These are phyloP conservation scores for Hymenoscyphus scutula DNA, from an alignment of 2,329 filamentous ascomycete species.

Conservation along the genomic window DNA sequence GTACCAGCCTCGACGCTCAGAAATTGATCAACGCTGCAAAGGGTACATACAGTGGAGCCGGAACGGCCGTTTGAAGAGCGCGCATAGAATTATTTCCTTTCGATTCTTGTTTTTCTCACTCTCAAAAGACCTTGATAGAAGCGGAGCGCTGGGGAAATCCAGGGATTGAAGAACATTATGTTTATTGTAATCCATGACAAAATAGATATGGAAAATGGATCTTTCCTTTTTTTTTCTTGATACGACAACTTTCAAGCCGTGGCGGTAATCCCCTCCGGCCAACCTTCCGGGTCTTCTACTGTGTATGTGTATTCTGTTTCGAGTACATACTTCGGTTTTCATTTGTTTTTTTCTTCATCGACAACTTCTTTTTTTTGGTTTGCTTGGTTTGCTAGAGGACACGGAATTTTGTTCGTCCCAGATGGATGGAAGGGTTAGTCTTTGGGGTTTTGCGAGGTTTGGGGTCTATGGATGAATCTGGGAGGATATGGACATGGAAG, in stretches of 20 bases:
- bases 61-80: not conserved
- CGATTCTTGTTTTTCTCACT: not conserved
- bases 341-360: not conserved
- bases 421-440: not conserved
- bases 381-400: not conserved
- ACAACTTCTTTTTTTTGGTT: not conserved
- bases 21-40: conserved; percentile 33
- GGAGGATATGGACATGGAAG: not conserved
- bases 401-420: not conserved
- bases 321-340: not conserved
- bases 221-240: not conserved
- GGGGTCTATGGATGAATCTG: not conserved
- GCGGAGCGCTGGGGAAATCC: not conserved
- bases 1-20: conserved; percentile 52
- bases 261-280: not conserved
- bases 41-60: conserved; percentile 24
- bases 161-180: not conserved
- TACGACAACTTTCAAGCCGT: not conserved
- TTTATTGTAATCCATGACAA: conserved; percentile 1
- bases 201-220: not conserved
- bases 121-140: not conserved
- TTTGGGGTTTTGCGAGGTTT: not conserved
- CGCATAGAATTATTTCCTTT: not conserved
- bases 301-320: not conserved
- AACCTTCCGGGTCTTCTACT: not conserved